These are phyloP conservation scores for Boletus speciosus DNA, from an alignment of 768 basidiomycete species.

Conservation along the genomic window DNA sequence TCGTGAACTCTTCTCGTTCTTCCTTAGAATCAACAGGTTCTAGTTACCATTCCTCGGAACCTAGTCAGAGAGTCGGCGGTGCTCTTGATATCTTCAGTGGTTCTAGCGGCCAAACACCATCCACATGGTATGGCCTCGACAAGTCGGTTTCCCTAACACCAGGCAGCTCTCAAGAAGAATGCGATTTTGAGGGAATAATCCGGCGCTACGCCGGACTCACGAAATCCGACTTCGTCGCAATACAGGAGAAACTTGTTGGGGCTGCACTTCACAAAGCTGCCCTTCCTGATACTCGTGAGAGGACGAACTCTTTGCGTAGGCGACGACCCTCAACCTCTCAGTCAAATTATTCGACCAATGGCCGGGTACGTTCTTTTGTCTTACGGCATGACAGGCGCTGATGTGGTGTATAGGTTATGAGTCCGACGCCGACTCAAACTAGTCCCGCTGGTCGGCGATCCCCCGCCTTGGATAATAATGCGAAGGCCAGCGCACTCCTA, in stretches of 20 bases:
- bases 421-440: constrained; percentile 45
- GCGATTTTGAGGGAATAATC: constrained; percentile 65
- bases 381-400: constrained; percentile 1
- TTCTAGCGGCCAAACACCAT: constrained; percentile 41
- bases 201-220: constrained; percentile 63
- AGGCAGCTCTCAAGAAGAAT: constrained; percentile 50
- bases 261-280: constrained; percentile 56
- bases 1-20: constrained; percentile 72
- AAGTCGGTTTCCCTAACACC: constrained; percentile 47
- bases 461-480: constrained; percentile 45
- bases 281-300: constrained; percentile 55
- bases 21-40: constrained; percentile 80
- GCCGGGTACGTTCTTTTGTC: constrained; percentile 36
- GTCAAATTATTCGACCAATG: constrained; percentile 63
- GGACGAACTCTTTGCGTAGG: constrained; percentile 67
- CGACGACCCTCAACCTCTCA: constrained; percentile 82
- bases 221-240: constrained; percentile 63
- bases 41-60: constrained; percentile 82
- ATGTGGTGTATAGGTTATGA: constrained; percentile 46
- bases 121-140: constrained; percentile 66
- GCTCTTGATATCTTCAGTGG: constrained; percentile 53
- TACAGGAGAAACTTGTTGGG: constrained; percentile 74
- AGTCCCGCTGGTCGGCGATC: constrained; percentile 29
- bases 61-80: constrained; percentile 50
- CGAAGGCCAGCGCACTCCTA: constrained; percentile 62